These are phyloP conservation scores for Acanthamoeba royreba DNA, from an alignment of 208 protist species.

Conservation along the genomic window DNA sequence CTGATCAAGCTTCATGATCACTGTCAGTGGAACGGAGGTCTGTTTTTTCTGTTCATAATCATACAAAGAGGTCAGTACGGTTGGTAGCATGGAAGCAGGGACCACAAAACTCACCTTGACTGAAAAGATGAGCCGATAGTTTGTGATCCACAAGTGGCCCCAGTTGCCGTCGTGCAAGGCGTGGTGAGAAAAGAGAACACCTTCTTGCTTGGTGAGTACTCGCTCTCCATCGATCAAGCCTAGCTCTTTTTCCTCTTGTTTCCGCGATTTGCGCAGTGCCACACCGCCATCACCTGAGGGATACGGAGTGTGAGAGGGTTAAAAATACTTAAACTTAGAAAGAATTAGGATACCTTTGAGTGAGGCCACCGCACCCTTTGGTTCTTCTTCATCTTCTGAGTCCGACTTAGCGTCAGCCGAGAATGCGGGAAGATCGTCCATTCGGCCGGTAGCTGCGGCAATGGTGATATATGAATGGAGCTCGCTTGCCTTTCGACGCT, in stretches of 20 bases:
- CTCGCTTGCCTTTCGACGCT: background rate
- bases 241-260: background rate
- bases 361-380: too few species aligned
- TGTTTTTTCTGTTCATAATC: background rate
- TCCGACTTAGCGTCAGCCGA: background rate
- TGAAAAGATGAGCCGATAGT: background rate
- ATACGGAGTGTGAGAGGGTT: background rate
- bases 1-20: constrained; percentile 5
- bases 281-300: background rate
- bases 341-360: too few species aligned
- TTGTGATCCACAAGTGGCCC: constrained; percentile 6
- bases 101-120: too few species aligned
- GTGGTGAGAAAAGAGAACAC: background rate
- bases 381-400: background rate
- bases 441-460: too few species aligned
- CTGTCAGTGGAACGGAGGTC: background rate
- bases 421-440: background rate
- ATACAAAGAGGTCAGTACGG: background rate
- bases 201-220: background rate
- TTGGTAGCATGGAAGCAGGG: too few species aligned
- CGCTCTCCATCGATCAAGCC: background rate
- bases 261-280: background rate
- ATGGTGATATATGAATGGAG: background rate
- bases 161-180: background rate
- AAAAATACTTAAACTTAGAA: too few species aligned